phyloP scores from a whole-genome alignment of 2,329 filamentous ascomycete species.

The Penicillium griseofulvum region DNA sequence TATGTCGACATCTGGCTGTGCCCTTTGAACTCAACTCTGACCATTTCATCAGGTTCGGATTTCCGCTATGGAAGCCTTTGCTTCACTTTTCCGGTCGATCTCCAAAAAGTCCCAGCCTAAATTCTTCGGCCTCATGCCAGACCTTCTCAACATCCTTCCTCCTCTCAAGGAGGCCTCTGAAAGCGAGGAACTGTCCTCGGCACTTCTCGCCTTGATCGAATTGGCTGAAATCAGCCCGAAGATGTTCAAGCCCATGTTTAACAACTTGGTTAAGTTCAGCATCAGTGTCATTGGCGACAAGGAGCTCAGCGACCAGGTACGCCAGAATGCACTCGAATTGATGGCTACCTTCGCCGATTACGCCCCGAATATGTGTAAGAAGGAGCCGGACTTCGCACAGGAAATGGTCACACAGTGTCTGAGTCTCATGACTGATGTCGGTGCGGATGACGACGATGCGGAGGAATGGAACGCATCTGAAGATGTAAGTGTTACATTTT shows the following conservation, averaged over 20 bases:
- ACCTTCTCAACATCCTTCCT: conserved; percentile 89
- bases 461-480: conserved; percentile 90
- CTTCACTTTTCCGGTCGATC: conserved; percentile 90
- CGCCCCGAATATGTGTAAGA: conserved; percentile 89
- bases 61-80: conserved; percentile 93
- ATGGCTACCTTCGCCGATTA: conserved; percentile 99
- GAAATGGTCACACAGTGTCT: conserved; percentile 99
- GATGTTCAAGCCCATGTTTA: conserved; percentile 97
- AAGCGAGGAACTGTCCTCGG: conserved; percentile 86
- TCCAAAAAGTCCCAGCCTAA: conserved; percentile 83
- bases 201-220: conserved; percentile 87
- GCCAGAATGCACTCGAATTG: conserved; percentile 92
- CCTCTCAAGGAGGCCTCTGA: conserved; percentile 90
- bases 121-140: conserved; percentile 82
- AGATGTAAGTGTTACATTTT: conserved; percentile 60
- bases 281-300: conserved; percentile 95
- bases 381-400: conserved; percentile 83
- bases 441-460: conserved; percentile 89
- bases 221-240: conserved; percentile 90
- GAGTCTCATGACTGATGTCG: conserved; percentile 96
- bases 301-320: conserved; percentile 81
- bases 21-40: not conserved
- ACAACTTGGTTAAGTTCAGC: conserved; percentile 86
- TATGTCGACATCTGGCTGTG: conserved; percentile 43
- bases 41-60: conserved; percentile 67